A percentile compares a stretch with the other conserved stretches of the same genome.
These are phyloP conservation scores for Pseudogymnoascus sp. DNA, from an alignment of 2,329 filamentous ascomycete genomes.

Conservation along the genomic window DNA sequence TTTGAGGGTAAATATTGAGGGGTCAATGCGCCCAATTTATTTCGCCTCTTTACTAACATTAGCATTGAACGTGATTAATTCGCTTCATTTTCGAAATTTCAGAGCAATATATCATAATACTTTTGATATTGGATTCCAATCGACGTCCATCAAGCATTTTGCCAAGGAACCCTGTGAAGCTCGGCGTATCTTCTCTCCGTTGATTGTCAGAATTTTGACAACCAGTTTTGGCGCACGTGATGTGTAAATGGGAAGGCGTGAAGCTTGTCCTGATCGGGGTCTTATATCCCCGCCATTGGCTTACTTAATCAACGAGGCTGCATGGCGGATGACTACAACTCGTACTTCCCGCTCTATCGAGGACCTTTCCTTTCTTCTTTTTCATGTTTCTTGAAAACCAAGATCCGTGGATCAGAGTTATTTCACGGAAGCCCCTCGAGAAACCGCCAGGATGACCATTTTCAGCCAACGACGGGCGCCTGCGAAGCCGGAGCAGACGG, in stretches of 20 bases:
- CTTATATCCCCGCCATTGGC: not conserved
- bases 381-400: not conserved
- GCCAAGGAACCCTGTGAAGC: not conserved
- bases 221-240: not conserved
- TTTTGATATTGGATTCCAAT: not conserved
- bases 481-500: not conserved
- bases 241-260: conserved; percentile 9
- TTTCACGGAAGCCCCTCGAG: not conserved
- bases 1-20: not conserved
- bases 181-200: not conserved
- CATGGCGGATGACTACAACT: not conserved
- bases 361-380: not conserved
- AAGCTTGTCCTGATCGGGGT: conserved; percentile 2
- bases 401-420: conserved; percentile 1
- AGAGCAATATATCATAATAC: not conserved
- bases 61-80: not conserved
- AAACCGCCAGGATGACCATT: not conserved
- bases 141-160: not conserved
- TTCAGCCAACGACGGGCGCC: not conserved
- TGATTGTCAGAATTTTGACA: not conserved
- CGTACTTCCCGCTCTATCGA: not conserved
- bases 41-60: not conserved
- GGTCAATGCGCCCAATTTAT: not conserved
- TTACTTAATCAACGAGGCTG: not conserved
- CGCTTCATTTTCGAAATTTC: not conserved